A percentile compares a stretch with the other conserved stretches of the same genome.
These are phyloP conservation scores for Suhomyces wounanorum DNA, from an alignment of 1,139 yeast species.

Conservation along the genomic window DNA sequence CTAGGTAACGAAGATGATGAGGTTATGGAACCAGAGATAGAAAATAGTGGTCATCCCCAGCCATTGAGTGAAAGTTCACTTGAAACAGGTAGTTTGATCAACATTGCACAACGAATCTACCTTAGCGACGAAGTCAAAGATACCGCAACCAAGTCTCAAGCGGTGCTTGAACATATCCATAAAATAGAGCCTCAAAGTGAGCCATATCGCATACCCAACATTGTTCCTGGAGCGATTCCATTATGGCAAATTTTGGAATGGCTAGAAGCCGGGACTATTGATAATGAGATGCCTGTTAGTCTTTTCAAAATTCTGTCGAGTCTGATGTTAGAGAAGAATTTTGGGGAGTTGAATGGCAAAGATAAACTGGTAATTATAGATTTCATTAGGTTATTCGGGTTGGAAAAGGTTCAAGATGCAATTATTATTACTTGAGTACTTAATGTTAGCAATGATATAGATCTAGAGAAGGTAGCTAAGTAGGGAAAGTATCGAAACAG, in stretches of 20 bases:
- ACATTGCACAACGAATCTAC: slow-evolving; percentile 42
- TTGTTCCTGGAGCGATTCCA: slow-evolving; percentile 56
- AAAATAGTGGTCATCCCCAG: slow-evolving; percentile 21
- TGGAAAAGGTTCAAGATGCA: slow-evolving; percentile 14
- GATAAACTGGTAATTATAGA: slow-evolving; percentile 17
- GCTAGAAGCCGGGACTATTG: slow-evolving; percentile 24
- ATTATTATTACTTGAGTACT: slow-evolving; percentile 7
- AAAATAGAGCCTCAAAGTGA: slow-evolving; percentile 17
- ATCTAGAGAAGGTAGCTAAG: slow-evolving; percentile 23
- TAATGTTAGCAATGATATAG: slow-evolving; percentile 10
- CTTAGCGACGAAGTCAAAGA: slow-evolving; percentile 27
- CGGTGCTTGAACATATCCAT: slow-evolving; percentile 19
- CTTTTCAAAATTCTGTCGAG: slow-evolving; percentile 18
- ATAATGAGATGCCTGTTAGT: slow-evolving; percentile 20
- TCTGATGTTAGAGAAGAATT: slow-evolving; percentile 17
- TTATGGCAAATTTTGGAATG: slow-evolving; percentile 41
- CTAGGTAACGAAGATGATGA: slow-evolving; percentile 22
- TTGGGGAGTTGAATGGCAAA: slow-evolving; percentile 22
- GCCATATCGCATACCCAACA: slow-evolving; percentile 35
- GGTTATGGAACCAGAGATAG: slow-evolving; percentile 19
- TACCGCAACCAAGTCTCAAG: slow-evolving; percentile 26
- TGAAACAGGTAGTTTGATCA: slow-evolving; percentile 12
- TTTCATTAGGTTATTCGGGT: slow-evolving; percentile 21
- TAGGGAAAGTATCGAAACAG: slow-evolving; percentile 21
- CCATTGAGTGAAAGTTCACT: slow-evolving; percentile 17